Evolutionary conservation across 1,284 basidiomycete species (phyloP).

Genomic region (Naganishia sp.): DNA sequence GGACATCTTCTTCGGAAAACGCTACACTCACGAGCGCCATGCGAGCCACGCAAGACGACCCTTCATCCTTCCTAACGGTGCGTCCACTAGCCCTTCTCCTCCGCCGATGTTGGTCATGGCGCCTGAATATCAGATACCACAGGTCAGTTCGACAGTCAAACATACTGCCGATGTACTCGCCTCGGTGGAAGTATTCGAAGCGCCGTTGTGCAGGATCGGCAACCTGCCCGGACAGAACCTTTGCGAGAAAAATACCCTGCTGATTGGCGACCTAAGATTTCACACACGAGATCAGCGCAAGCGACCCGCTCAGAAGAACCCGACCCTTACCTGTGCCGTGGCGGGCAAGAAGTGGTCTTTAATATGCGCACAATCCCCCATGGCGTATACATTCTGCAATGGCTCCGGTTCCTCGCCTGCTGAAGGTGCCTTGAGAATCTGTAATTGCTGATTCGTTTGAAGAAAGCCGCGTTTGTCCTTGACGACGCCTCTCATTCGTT

Average conservation of each 20-base stretch:
- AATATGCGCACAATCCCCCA: constrained; percentile 32
- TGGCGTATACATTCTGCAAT: constrained; percentile 25
- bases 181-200: constrained; percentile 29
- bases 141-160: neutral
- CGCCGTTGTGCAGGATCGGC: constrained; percentile 4
- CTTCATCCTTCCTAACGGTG: constrained; percentile 21
- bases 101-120: constrained; percentile 33
- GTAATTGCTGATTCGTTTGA: constrained; percentile 23
- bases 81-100: constrained; percentile 26
- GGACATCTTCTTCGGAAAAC: too few species aligned
- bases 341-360: constrained; percentile 31
- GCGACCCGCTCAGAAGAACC: too few species aligned
- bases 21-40: constrained; percentile 25
- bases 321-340: constrained; percentile 30
- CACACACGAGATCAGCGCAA: neutral
- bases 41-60: constrained; percentile 31
- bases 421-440: constrained; percentile 7
- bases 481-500: constrained; percentile 5
- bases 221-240: constrained; percentile 26
- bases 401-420: neutral
- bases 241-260: constrained; percentile 29
- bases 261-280: constrained; percentile 32
- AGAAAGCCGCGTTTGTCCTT: constrained; percentile 25
- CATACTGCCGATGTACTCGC: neutral
- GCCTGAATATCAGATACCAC: constrained; percentile 3